Conservation (phyloP, 345 rosid species). For the Bretschneidera sinensis region DNA sequence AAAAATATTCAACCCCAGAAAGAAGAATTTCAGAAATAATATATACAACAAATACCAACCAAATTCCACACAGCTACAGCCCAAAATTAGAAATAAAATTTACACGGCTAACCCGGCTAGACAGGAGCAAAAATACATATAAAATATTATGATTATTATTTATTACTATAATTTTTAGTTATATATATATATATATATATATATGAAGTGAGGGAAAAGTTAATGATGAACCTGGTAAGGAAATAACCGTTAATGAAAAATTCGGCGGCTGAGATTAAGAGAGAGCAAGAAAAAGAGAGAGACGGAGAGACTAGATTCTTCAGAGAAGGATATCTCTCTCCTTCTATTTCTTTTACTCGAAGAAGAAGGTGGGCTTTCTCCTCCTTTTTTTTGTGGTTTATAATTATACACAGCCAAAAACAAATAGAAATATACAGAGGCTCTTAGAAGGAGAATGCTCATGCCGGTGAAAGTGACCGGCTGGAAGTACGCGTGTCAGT, state of each 20-base stretch:
- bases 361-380: constrained; percentile 1
- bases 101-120: background rate
- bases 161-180: background rate
- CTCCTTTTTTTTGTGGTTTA: constrained; percentile 25
- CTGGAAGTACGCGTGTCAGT: constrained; percentile 24
- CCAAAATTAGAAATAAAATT: background rate
- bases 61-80: background rate
- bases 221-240: constrained; percentile 43
- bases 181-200: constrained; percentile 9
- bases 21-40: constrained; percentile 16
- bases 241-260: constrained; percentile 29
- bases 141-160: constrained; percentile 13
- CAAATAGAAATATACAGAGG: no score
- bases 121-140: background rate
- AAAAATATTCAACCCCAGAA: constrained; percentile 24
- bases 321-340: constrained; percentile 12
- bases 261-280: constrained; percentile 12
- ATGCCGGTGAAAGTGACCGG: constrained; percentile 9
- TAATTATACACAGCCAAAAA: background rate
- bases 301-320: constrained; percentile 19
- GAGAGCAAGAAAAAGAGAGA: constrained; percentile 2
- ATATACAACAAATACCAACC: constrained; percentile 19
- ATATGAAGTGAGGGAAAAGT: constrained; percentile 9
- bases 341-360: constrained; percentile 8
- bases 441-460: constrained; percentile 4